phyloP scores from a whole-genome alignment of 176 grass and related monocot species.

The Triticum turgidum region DNA sequence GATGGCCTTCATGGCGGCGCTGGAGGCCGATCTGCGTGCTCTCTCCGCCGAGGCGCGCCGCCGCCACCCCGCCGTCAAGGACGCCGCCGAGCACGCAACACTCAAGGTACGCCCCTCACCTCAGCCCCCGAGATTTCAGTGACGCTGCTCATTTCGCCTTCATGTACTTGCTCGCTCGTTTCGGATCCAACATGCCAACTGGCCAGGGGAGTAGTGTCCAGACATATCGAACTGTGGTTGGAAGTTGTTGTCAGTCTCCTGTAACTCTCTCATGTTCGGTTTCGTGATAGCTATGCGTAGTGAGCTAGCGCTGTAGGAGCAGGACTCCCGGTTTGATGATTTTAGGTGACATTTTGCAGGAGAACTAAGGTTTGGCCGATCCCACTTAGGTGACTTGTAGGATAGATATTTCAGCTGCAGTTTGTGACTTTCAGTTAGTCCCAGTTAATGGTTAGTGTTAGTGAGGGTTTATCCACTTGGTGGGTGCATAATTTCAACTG shows the following conservation, averaged over 20 bases:
- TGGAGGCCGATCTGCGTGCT: conserved; percentile 97
- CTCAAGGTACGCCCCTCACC: conserved; percentile 54
- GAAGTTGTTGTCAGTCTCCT: neutral
- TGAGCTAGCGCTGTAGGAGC: conserved; percentile 28
- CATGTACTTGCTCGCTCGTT: neutral
- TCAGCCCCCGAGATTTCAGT: neutral
- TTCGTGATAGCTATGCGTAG: neutral
- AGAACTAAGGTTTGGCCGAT: neutral
- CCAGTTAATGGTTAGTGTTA: conserved; percentile 7
- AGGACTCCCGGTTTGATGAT: neutral
- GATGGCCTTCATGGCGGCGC: conserved; percentile 94
- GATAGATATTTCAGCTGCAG: neutral
- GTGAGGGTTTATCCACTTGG: neutral
- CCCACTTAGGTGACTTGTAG: neutral
- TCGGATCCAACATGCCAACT: conserved; percentile 14
- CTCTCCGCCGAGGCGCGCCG: conserved; percentile 95
- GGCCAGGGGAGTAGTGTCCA: neutral
- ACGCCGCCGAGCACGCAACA: conserved; percentile 88
- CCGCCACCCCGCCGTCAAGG: conserved; percentile 85
- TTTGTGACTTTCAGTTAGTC: neutral
- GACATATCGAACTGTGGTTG: neutral
- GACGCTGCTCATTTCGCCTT: conserved; percentile 25
- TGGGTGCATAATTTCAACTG: conserved; percentile 6
- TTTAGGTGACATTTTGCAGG: conserved; percentile 18
- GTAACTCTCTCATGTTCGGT: conserved; percentile 5